Conservation (phyloP, 352 stramenopile species). For the Pythium diclinum region DNA sequence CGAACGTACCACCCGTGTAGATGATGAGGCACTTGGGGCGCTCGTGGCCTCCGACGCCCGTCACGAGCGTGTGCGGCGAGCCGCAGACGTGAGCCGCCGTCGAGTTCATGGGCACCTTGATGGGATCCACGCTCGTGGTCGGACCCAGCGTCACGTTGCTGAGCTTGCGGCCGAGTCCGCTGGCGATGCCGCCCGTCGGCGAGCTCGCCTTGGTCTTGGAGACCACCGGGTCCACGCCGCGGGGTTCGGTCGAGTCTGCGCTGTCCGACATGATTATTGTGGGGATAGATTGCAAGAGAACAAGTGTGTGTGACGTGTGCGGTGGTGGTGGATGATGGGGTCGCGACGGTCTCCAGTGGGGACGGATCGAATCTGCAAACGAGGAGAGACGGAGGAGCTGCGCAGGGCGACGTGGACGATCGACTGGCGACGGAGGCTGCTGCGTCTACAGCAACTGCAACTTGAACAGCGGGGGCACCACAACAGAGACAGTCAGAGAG, state of each 20-base stretch:
- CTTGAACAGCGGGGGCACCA: conserved; percentile 11
- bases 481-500: conserved; percentile 7
- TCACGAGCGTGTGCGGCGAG: conserved; percentile 14
- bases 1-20: conserved; percentile 91
- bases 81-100: conserved; percentile 5
- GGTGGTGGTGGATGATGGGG: not conserved
- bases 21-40: conserved; percentile 79
- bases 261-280: conserved; percentile 2
- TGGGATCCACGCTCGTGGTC: conserved; percentile 20
- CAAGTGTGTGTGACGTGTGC: not conserved
- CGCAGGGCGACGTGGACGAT: not conserved
- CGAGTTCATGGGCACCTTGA: conserved; percentile 17
- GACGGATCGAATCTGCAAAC: too few species aligned
- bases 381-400: not conserved
- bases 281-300: not conserved
- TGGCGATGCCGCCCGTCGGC: not conserved
- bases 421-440: not conserved
- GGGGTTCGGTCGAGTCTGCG: conserved; percentile 5
- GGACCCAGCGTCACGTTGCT: conserved; percentile 19
- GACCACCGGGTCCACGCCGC: conserved; percentile 21
- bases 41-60: conserved; percentile 25
- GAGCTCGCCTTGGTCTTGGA: conserved; percentile 1
- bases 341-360: too few species aligned
- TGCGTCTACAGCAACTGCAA: conserved; percentile 24
- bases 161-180: conserved; percentile 11